Conservation (phyloP, 106 monocot species). For the Amphibolis antarctica region DNA sequence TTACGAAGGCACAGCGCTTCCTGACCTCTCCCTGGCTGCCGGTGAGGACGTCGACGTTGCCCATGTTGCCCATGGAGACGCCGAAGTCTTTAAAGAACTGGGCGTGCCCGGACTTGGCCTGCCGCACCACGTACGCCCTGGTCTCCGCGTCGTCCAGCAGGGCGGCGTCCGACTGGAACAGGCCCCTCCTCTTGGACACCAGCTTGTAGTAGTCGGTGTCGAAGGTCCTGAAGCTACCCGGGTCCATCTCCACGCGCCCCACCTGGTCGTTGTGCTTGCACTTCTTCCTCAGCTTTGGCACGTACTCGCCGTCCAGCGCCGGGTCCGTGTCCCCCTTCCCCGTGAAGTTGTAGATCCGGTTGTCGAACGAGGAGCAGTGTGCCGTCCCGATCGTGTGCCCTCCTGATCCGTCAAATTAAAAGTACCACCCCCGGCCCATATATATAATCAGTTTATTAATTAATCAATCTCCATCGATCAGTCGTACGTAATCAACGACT, state of each 20-base stretch:
- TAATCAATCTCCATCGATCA: too few relatives aligned
- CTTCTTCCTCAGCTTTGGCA: slow-evolving; percentile 12
- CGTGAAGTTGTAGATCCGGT: slow-evolving; percentile 36
- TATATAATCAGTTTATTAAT: background rate
- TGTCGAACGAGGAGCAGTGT: slow-evolving; percentile 25
- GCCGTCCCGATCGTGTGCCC: slow-evolving; percentile 31
- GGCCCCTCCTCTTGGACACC: slow-evolving; percentile 21
- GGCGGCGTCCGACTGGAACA: slow-evolving; percentile 32
- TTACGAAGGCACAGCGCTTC: slow-evolving; percentile 22
- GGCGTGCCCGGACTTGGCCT: background rate
- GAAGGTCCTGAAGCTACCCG: slow-evolving; percentile 26
- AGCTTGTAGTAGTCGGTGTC: slow-evolving; percentile 26
- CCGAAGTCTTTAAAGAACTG: slow-evolving; percentile 34
- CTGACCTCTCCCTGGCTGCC: slow-evolving; percentile 25
- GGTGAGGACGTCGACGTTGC: slow-evolving; percentile 30
- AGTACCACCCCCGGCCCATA: too few relatives aligned
- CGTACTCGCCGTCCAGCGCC: slow-evolving; percentile 16
- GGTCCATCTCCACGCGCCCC: slow-evolving; percentile 18
- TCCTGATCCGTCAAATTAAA: too few relatives aligned
- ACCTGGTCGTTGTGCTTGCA: slow-evolving; percentile 16
- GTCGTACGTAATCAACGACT: too few relatives aligned
- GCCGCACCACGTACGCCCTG: slow-evolving; percentile 6
- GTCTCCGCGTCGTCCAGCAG: slow-evolving; percentile 18
- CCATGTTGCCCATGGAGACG: slow-evolving; percentile 35
- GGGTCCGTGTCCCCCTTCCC: slow-evolving; percentile 36